Evolutionary conservation across 2,329 filamentous ascomycete species (phyloP).

Genomic region (Nigrospora sphaerica): DNA sequence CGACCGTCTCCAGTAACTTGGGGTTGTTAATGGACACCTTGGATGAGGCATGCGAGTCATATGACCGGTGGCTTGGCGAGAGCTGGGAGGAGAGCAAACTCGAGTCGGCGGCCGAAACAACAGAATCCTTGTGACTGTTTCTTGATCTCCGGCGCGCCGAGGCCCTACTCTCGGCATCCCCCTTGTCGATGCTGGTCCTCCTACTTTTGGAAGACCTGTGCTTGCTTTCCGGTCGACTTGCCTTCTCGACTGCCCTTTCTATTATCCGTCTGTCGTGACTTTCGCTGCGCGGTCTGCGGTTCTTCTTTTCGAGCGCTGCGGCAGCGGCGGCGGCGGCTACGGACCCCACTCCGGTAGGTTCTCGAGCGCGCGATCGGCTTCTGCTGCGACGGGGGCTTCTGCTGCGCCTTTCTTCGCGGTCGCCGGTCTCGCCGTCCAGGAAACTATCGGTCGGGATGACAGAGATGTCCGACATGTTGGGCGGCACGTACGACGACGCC

Average conservation of each 20-base stretch:
- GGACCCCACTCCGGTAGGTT: neutral
- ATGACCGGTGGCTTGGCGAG: slow-evolving; percentile 46
- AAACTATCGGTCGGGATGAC: slow-evolving; percentile 59
- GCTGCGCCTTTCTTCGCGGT: slow-evolving; percentile 27
- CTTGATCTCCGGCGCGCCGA: slow-evolving; percentile 44
- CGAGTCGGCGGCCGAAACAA: slow-evolving; percentile 45
- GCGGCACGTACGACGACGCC: slow-evolving; percentile 52
- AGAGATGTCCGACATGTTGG: slow-evolving; percentile 79
- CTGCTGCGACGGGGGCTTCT: slow-evolving; percentile 30
- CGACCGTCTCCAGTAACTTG: slow-evolving; percentile 81
- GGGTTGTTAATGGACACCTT: slow-evolving; percentile 84
- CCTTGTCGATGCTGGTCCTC: slow-evolving; percentile 41
- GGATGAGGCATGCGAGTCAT: slow-evolving; percentile 48
- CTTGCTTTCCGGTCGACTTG: slow-evolving; percentile 42
- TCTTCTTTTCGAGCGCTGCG: slow-evolving; percentile 33
- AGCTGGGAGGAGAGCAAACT: slow-evolving; percentile 47
- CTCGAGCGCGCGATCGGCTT: too few relatives aligned
- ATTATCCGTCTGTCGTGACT: slow-evolving; percentile 31
- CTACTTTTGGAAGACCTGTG: slow-evolving; percentile 38
- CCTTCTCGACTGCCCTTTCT: slow-evolving; percentile 27
- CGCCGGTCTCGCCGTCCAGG: slow-evolving; percentile 47
- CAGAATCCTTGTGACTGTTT: slow-evolving; percentile 43
- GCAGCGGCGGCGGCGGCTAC: slow-evolving; percentile 26
- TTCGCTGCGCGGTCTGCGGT: slow-evolving; percentile 35
- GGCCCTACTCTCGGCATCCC: slow-evolving; percentile 36